A percentile compares a stretch with the other conserved stretches of the same genome.
phyloP scores from a whole-genome alignment of 768 basidiomycete species.

The Pisolithus sp. region DNA sequence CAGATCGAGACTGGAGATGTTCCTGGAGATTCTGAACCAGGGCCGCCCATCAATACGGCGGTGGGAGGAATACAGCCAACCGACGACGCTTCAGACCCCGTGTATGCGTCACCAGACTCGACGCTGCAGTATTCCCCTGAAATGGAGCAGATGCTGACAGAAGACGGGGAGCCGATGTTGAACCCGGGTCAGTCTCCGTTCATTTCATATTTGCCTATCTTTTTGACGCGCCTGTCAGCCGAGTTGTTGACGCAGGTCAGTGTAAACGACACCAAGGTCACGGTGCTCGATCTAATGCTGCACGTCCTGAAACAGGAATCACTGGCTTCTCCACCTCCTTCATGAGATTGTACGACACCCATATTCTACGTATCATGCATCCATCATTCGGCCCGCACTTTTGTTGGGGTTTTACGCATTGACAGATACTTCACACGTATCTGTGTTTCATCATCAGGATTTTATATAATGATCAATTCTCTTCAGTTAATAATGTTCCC shows the following conservation, averaged over 20 bases:
- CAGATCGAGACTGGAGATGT: conserved; percentile 7
- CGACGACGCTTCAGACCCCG: not conserved
- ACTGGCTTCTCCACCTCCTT: conserved; percentile 64
- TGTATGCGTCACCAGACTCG: conserved; percentile 23
- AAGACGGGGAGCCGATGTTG: conserved; percentile 62
- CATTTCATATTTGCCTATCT: conserved; percentile 2
- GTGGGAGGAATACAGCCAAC: not conserved
- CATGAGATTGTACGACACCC: conserved; percentile 22
- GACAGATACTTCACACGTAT: no score
- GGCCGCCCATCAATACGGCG: conserved; percentile 3
- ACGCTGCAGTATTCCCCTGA: conserved; percentile 33
- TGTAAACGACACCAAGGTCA: conserved; percentile 9
- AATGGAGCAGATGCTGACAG: conserved; percentile 53
- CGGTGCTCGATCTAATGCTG: conserved; percentile 24
- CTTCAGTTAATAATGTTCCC: not conserved
- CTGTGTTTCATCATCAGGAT: not conserved
- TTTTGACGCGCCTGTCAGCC: conserved; percentile 27
- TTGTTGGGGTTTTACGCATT: conserved; percentile 2
- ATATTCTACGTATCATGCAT: conserved; percentile 4
- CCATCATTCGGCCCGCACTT: conserved; percentile 10
- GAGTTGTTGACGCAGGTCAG: conserved; percentile 59
- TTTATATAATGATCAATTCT: not conserved
- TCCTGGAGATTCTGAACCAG: conserved; percentile 10
- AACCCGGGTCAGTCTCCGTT: conserved; percentile 50
- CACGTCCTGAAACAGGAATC: conserved; percentile 42